Conservation (phyloP, 495 filamentous ascomycete species). For the Jackrogersella minutella region DNA sequence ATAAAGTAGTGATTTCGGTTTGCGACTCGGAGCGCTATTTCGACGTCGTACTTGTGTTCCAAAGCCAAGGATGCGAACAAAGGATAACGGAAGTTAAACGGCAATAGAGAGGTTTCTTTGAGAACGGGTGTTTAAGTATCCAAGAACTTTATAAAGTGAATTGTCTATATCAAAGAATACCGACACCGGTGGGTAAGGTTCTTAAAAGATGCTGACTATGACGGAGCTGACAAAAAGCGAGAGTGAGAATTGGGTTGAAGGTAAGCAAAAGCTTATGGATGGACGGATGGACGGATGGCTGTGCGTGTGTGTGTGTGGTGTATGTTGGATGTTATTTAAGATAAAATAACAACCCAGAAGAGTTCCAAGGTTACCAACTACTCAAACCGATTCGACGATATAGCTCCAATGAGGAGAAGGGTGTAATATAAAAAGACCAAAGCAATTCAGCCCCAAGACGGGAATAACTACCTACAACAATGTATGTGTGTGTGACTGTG, state of each 20-base stretch:
- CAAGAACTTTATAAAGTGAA: neutral
- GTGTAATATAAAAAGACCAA: constrained; percentile 18
- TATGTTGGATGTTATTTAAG: constrained; percentile 16
- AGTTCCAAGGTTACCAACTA: constrained; percentile 1
- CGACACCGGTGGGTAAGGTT: too few relatives aligned
- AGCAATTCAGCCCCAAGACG: constrained; percentile 4
- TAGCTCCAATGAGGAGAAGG: constrained; percentile 29
- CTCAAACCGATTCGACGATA: constrained; percentile 7
- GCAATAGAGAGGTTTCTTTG: neutral
- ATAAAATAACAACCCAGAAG: neutral
- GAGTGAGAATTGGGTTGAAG: neutral
- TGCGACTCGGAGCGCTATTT: constrained; percentile 19
- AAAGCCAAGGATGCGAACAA: constrained; percentile 8
- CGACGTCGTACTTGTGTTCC: neutral
- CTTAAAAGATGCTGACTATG: constrained; percentile 5
- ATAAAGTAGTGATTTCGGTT: neutral
- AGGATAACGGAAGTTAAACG: neutral
- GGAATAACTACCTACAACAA: too few relatives aligned
- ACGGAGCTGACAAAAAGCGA: constrained; percentile 23
- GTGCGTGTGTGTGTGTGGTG: neutral
- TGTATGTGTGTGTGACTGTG: too few relatives aligned
- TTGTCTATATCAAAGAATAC: constrained; percentile 21
- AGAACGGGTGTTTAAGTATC: constrained; percentile 1
- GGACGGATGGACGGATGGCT: neutral
- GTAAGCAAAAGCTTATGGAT: constrained; percentile 13